Evolutionary conservation across 441 rosid genomes (phyloP).

Genomic region (Iberis amara): DNA sequence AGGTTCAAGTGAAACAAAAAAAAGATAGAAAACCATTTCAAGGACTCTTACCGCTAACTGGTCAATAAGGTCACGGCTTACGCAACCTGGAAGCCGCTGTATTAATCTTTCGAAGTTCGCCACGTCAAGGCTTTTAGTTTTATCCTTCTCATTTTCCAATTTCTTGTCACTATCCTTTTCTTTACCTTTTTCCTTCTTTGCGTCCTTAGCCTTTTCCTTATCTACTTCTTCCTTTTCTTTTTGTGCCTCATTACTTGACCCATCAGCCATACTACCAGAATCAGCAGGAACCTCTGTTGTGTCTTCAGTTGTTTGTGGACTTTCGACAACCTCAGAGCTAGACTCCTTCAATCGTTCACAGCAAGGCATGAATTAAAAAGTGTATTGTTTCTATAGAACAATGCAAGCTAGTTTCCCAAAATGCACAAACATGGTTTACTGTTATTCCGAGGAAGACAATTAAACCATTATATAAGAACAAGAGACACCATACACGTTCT

Average conservation of each 20-base stretch:
- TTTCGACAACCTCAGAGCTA: constrained; percentile 57
- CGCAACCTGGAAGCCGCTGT: constrained; percentile 95
- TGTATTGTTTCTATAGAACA: neutral
- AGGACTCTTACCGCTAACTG: constrained; percentile 66
- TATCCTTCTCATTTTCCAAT: constrained; percentile 81
- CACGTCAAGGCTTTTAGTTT: constrained; percentile 82
- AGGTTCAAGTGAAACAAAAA: neutral
- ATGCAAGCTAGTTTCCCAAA: constrained; percentile 7
- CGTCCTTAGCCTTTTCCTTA: constrained; percentile 63
- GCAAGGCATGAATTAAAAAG: constrained; percentile 9
- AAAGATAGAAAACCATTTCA: constrained; percentile 25
- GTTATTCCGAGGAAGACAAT: constrained; percentile 15
- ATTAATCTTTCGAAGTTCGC: constrained; percentile 85
- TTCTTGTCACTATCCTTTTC: constrained; percentile 79
- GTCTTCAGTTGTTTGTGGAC: constrained; percentile 47
- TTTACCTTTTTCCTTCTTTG: constrained; percentile 73
- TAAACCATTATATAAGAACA: constrained; percentile 6
- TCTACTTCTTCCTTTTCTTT: constrained; percentile 84
- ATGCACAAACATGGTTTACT: constrained; percentile 10
- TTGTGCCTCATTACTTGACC: constrained; percentile 52
- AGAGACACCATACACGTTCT: constrained; percentile 8
- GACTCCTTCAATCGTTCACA: constrained; percentile 50
- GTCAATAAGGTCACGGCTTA: constrained; percentile 97
- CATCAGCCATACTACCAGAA: constrained; percentile 54
- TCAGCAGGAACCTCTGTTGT: constrained; percentile 55